A percentile compares a stretch with the other conserved stretches of the same genome.
Conservation (phyloP, 805 yeast genomes). For the Wickerhamomyces ciferrii region DNA sequence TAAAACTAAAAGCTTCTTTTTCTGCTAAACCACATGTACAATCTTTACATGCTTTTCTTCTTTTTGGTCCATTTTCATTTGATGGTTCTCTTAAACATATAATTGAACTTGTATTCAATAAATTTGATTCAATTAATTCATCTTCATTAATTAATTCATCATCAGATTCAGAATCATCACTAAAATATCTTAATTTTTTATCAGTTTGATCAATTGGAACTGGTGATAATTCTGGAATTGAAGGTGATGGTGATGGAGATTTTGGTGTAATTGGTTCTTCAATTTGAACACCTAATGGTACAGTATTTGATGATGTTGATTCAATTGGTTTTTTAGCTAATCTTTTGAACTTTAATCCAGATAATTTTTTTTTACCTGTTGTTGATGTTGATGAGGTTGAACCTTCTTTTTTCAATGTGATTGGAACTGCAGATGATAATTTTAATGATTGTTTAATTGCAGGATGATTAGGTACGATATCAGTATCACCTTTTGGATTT, state of each 20-base stretch:
- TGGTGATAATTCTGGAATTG: constrained; percentile 13
- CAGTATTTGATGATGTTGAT: neutral
- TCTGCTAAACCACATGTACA: constrained; percentile 97
- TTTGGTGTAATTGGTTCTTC: neutral
- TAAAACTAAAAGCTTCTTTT: constrained; percentile 60
- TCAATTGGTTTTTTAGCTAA: constrained; percentile 6
- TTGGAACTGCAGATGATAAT: constrained; percentile 5
- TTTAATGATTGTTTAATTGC: constrained; percentile 17
- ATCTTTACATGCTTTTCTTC: constrained; percentile 95
- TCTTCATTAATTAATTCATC: constrained; percentile 32
- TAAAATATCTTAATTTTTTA: constrained; percentile 18
- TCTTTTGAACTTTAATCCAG: constrained; percentile 21
- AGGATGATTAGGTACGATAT: constrained; percentile 19
- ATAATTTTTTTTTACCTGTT: constrained; percentile 14
- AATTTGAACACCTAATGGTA: neutral
- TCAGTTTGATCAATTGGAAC: constrained; percentile 8
- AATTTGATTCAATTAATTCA: constrained; percentile 26
- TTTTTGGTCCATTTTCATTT: constrained; percentile 35
- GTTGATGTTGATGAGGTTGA: neutral
- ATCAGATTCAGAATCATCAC: constrained; percentile 17
- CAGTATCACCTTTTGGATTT: constrained; percentile 14
- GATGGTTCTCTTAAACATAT: constrained; percentile 46
- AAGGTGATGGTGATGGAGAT: constrained; percentile 10
- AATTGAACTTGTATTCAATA: constrained; percentile 32
- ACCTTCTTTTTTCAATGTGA: neutral